Evolutionary conservation across 2,329 filamentous ascomycete species (phyloP).

Genomic region (Penicillium sp.): DNA sequence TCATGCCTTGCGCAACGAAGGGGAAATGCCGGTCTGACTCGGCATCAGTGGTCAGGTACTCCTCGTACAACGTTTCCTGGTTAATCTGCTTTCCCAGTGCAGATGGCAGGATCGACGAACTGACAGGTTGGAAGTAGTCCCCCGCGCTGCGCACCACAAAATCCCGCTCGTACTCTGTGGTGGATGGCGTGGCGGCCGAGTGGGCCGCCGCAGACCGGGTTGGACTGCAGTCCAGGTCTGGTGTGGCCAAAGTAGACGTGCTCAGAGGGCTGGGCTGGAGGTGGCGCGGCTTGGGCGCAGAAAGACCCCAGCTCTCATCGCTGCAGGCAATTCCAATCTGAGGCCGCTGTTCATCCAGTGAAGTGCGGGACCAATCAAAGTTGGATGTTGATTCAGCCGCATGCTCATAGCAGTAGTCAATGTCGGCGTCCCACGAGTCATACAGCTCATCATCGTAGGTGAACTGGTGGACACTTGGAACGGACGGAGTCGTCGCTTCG

Average conservation of each 20-base stretch:
- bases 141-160: slow-evolving; percentile 27
- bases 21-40: slow-evolving; percentile 53
- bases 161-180: slow-evolving; percentile 31
- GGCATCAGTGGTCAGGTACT: slow-evolving; percentile 49
- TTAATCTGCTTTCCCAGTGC: slow-evolving; percentile 37
- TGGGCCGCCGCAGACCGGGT: slow-evolving; percentile 34
- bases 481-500: slow-evolving; percentile 14
- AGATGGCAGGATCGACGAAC: slow-evolving; percentile 35
- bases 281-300: slow-evolving; percentile 13
- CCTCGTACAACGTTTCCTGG: slow-evolving; percentile 42
- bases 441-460: slow-evolving; percentile 35
- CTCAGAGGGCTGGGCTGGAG: slow-evolving; percentile 29
- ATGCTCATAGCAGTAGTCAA: slow-evolving; percentile 66
- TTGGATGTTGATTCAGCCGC: slow-evolving; percentile 64
- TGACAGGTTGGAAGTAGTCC: slow-evolving; percentile 39
- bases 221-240: slow-evolving; percentile 39
- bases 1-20: slow-evolving; percentile 44
- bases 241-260: slow-evolving; percentile 32
- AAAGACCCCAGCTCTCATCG: slow-evolving; percentile 13
- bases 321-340: slow-evolving; percentile 20
- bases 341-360: slow-evolving; percentile 35
- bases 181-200: slow-evolving; percentile 37
- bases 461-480: slow-evolving; percentile 21
- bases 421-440: slow-evolving; percentile 64
- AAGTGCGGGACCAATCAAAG: slow-evolving; percentile 59